Evolutionary conservation across 371 early-diverging fungal species (phyloP), one percentile per base, ranked within the genome.

Genomic region (Fennellomyces sp.): DNA sequence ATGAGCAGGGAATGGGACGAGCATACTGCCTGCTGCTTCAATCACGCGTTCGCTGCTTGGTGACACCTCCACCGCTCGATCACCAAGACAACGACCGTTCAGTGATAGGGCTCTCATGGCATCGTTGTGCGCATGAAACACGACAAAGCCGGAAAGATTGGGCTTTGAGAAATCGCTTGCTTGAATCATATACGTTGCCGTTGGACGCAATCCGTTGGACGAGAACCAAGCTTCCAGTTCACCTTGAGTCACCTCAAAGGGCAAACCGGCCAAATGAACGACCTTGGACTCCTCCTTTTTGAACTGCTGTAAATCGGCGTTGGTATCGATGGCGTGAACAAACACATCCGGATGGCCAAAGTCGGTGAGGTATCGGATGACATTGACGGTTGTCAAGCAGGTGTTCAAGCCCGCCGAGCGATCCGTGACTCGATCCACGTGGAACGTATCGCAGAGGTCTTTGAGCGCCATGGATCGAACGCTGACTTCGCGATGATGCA

Each of bases 161-260:
- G 88, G 80, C 47, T 84, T 80, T 0, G 77, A 66, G 27, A 71
- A 70, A 49, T 79, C 80, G 2, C 74, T 56, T 15, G 81, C 66
- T 41, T 74, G 75, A 28, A 84, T 75, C 82, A 81, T 82, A 73
- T 74, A 80, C 62, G 87, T 71, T 21, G 73, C 75, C 17, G 73
- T 77, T 13, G 88, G 87, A 55, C 81, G 61, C 30, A 88, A 66
- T 1, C 85, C 82, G 48, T 81, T 77, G 13, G 83, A 76, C 0
- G 83, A 75, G 48, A 89, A 89, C 81, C 88, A 89, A 1, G 83
- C 81, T 39, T 85, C 85, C 13, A 89, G 63, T 59, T 89, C 88
- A 26, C 84, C 73, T 69, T 87, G 87, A 4, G 88, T 85, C 2
- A 85, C 78, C 65, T 85, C 86, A 53, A 64, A 80, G 0, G 89